phyloP scores from a whole-genome alignment of 106 monocot genomes.

The Allium cepa region DNA sequence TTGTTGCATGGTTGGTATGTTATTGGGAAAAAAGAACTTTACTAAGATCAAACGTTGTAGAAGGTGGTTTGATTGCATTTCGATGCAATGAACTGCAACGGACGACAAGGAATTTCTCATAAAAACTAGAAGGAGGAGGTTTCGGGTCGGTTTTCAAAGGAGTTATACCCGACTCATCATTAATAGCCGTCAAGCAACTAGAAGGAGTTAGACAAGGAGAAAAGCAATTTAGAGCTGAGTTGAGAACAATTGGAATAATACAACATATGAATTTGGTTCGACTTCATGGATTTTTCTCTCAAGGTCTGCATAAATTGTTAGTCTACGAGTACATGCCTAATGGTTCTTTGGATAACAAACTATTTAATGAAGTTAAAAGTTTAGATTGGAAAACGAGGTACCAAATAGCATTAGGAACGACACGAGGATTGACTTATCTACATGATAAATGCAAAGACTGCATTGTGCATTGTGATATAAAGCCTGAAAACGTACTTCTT shows the following conservation, averaged over 20 bases:
- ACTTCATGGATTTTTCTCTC: slow-evolving; percentile 37
- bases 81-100: slow-evolving; percentile 27
- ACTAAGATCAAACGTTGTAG: slow-evolving; percentile 7
- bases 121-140: slow-evolving; percentile 34
- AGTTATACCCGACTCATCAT: slow-evolving; percentile 20
- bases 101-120: slow-evolving; percentile 36
- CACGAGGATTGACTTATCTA: slow-evolving; percentile 38
- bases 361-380: slow-evolving; percentile 3
- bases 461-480: slow-evolving; percentile 17
- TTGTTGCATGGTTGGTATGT: slow-evolving; percentile 4
- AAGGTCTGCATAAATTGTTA: slow-evolving; percentile 17
- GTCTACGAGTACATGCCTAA: slow-evolving; percentile 54
- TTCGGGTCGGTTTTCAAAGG: slow-evolving; percentile 51
- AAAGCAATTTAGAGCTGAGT: slow-evolving; percentile 47
- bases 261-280: slow-evolving; percentile 47
- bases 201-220: slow-evolving; percentile 32
- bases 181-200: slow-evolving; percentile 41
- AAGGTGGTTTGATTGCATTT: slow-evolving; percentile 19
- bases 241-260: slow-evolving; percentile 37
- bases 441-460: slow-evolving; percentile 34
- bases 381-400: slow-evolving; percentile 32
- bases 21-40: slow-evolving; percentile 2
- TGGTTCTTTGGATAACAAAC: slow-evolving; percentile 30
- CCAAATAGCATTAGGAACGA: slow-evolving; percentile 28
- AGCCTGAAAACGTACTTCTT: slow-evolving; percentile 15